Base-by-base conservation (phyloP, 225 moss, liverwort and hornwort species). In the Anthoceros angustus region DNA sequence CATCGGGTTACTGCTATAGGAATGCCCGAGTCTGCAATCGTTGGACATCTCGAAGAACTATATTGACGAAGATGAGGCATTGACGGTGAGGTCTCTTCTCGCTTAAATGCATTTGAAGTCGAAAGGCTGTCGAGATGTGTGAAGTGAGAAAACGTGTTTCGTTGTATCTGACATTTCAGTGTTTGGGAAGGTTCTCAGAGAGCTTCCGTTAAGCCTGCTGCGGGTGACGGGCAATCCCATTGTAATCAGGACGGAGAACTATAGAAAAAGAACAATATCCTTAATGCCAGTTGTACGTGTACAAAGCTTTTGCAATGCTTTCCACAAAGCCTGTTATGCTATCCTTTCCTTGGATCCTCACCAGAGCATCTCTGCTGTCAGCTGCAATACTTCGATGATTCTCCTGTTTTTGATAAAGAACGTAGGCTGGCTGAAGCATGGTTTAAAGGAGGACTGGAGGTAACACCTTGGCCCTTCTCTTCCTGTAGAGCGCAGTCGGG, bases 361-460 rank as follows among this genome's bases (percentile, higher is more conserved):
- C 25, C 0, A 45, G 66, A 5, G 20, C 46, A 9, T 0, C 41
- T 8, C 43, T 63, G 15, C 43, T 26, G 62, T 2, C 67, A 93
- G 90, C 74, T 94, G 0, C 80, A 81, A 12, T 90, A 94, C 18
- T 77, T 94, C 74, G 94, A 94, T 68, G 94, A 94, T 55, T 80
- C 84, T 14, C 94, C 88, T 2, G 80, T 90, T 65, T 88, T 88
- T 74, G 83, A 79, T 8, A 94, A 94, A 71, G 90, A 88, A 48
- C 83, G 86, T 0, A 73, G 88, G 40, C 64, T 90, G 48, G 85
- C 90, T 7, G 0, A 75, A 68, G 94, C 90, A 18, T 94, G 90
- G 88, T 43, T 70, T 0, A 65, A 26, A 18, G 90, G 88, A 73
- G 90, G 94, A 25, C 49, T 71, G 39, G 67, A 81, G 73, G 93